Percentiles rank a stretch among this genome's conserved stretches.
Evolutionary conservation across 257 asterid species (phyloP).

Genomic region (Salvia splendens): DNA sequence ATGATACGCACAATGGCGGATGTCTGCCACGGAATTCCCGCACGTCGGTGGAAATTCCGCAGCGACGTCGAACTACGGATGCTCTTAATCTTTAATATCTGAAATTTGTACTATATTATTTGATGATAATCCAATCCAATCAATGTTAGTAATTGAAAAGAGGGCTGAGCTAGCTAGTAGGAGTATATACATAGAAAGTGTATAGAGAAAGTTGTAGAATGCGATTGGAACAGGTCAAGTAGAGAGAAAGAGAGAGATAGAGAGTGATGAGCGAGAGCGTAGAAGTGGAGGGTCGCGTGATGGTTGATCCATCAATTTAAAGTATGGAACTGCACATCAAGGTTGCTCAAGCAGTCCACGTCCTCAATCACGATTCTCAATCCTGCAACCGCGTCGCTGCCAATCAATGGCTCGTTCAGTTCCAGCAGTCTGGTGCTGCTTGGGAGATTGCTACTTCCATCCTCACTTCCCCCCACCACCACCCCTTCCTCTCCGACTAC

Average conservation of each 20-base stretch:
- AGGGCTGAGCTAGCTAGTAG: background rate
- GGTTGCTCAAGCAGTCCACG: conserved; percentile 87
- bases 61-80: too few species aligned
- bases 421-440: conserved; percentile 79
- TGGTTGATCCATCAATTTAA: background rate
- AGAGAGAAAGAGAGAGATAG: background rate
- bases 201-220: background rate
- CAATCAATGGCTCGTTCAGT: conserved; percentile 90
- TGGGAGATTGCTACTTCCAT: conserved; percentile 87
- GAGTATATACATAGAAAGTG: too few species aligned
- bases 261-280: background rate
- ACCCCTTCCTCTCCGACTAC: conserved; percentile 45
- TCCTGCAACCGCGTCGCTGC: conserved; percentile 92
- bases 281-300: background rate
- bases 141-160: background rate
- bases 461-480: conserved; percentile 62
- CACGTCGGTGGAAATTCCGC: too few species aligned
- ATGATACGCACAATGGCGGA: too few species aligned
- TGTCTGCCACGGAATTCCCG: too few species aligned
- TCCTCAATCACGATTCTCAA: conserved; percentile 81
- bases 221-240: background rate
- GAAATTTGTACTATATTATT: too few species aligned
- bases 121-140: too few species aligned
- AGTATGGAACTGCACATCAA: conserved; percentile 63
- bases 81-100: too few species aligned